Evolutionary conservation across 2,329 filamentous ascomycete genomes (phyloP).

Genomic region (Nemania sp.): DNA sequence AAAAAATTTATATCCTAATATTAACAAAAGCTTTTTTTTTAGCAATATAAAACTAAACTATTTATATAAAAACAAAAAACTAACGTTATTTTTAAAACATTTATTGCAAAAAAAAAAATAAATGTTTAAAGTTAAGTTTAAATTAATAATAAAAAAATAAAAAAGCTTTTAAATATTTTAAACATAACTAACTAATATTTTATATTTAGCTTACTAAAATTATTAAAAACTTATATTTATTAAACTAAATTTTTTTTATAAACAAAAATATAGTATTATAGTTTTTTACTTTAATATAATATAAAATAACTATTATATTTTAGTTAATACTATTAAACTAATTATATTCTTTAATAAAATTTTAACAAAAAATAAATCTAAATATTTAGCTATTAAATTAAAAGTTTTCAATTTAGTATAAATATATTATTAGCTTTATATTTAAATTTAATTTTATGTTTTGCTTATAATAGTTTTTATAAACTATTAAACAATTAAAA

Average conservation of each 20-base stretch:
- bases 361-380: neutral
- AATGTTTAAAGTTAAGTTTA: neutral
- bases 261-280: neutral
- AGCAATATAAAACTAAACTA: neutral
- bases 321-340: neutral
- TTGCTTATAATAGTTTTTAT: constrained; percentile 1
- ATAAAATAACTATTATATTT: neutral
- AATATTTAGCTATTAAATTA: neutral
- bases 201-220: constrained; percentile 2
- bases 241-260: neutral
- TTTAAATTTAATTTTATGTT: constrained; percentile 6
- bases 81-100: neutral
- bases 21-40: constrained; percentile 3
- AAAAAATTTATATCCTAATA: constrained; percentile 6
- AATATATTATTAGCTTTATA: neutral
- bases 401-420: neutral
- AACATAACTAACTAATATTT: neutral
- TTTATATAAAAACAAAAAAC: neutral
- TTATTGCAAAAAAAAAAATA: neutral
- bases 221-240: neutral
- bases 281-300: neutral
- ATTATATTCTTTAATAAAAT: constrained; percentile 12
- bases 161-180: neutral
- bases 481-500: constrained; percentile 7
- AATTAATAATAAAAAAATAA: neutral